Evolutionary conservation across 202 grass and related monocot species (phyloP), one percentile per base, ranked within the genome.

Genomic region (Carex arenaria): DNA sequence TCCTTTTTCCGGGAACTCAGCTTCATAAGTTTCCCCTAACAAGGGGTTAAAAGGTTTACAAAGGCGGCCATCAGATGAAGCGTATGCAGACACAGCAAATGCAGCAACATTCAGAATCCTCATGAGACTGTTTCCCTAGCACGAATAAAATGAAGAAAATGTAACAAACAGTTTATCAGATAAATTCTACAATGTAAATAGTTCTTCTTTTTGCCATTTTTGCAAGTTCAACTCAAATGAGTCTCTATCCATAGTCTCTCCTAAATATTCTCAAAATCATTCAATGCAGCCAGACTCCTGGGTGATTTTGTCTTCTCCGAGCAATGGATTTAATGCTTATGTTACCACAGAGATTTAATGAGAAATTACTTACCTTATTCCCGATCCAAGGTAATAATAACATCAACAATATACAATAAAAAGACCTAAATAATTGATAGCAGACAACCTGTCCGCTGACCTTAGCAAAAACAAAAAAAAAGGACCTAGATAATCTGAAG

Each of bases 1-100:
- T 73, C 90, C 93, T 63, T 87, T 92, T 85, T 94, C 93, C 81
- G 86, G 84, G 54, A 81, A 94, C 19, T 92, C 90, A 62, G 93
- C 90, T 87, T 94, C 93, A 72, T 92, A 92, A 19, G 93, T 94
- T 84, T 94, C 93, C 23, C 93, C 93, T 87, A 94, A 79, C 67
- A 94, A 80, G 64, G 90, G 93, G 68, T 92, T 94, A 85, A 94
- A 94, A 12, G 93, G 90, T 85, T 94, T 92, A 79, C 90, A 92
- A 61, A 82, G 84, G 11, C 93, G 93, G 4, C 89, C 92, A 66
- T 88, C 88, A 13, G 88, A 92, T 38, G 90, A 94, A 65, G 93
- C 90, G 87, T 90, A 94, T 64, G 89, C 90, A 87, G 90, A 94
- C 62, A 86, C 86, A 3, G 93, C 93, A 84, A 94, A 94, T 76